Conservation (phyloP, 2,329 filamentous ascomycete species). For the Phialophora expanda region DNA sequence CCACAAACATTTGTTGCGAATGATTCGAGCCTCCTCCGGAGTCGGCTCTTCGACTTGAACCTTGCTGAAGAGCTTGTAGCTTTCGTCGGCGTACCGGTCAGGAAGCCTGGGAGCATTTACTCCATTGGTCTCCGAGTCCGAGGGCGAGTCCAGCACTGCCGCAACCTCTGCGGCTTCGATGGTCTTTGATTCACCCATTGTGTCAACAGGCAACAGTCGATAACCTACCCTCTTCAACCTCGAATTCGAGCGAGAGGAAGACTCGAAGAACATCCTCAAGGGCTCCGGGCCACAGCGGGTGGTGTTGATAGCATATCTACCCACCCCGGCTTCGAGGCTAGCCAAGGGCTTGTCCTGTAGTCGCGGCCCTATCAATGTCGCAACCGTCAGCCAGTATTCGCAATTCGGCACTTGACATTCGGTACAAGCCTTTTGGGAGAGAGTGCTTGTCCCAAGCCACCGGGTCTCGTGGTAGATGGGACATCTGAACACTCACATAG, state of each 20-base stretch:
- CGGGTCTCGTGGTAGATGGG: background rate
- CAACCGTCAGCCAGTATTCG: conserved; percentile 10
- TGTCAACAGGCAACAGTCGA: background rate
- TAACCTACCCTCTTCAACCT: background rate
- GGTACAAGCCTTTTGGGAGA: background rate
- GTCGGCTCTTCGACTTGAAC: conserved; percentile 48
- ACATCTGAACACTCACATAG: background rate
- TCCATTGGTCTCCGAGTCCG: background rate
- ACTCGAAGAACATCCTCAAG: background rate
- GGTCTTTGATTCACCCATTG: background rate
- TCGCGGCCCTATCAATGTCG: background rate
- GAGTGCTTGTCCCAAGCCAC: background rate
- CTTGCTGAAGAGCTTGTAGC: conserved; percentile 50
- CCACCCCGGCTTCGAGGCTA: background rate
- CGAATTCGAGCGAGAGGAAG: background rate
- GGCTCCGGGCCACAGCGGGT: too few species aligned
- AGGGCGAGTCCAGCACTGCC: background rate
- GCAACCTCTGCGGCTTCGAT: background rate
- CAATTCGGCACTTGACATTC: background rate
- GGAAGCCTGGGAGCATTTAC: conserved; percentile 43
- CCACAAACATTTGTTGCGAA: conserved; percentile 47
- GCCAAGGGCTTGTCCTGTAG: background rate
- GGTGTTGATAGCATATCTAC: background rate
- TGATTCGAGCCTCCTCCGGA: conserved; percentile 42
- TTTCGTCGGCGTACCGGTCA: conserved; percentile 50